Conservation (phyloP, 345 rosid genomes). For the Kernera saxatilis region DNA sequence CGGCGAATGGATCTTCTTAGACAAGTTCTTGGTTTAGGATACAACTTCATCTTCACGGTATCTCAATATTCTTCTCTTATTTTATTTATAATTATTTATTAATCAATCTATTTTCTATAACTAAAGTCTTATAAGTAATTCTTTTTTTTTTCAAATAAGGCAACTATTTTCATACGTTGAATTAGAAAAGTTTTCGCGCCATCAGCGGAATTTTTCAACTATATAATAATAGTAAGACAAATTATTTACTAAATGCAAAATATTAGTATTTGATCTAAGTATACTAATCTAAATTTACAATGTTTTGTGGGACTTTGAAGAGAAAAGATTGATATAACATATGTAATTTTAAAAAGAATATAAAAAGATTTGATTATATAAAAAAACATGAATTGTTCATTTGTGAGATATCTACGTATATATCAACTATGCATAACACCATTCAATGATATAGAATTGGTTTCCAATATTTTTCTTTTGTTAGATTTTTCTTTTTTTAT, state of each 20-base stretch:
- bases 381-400: not conserved
- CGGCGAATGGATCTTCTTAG: conserved; percentile 46
- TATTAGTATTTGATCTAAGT: not conserved
- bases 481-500: not conserved
- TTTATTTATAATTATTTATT: not conserved
- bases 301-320: not conserved
- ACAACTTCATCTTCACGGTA: conserved; percentile 69
- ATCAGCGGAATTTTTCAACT: not conserved
- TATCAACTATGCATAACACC: not conserved
- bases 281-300: not conserved
- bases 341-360: not conserved
- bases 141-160: no score
- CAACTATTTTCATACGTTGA: not conserved
- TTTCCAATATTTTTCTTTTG: not conserved
- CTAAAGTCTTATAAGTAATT: not conserved
- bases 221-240: not conserved
- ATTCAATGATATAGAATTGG: not conserved
- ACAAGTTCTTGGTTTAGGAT: conserved; percentile 49
- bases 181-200: not conserved
- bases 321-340: not conserved
- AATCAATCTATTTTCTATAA: not conserved
- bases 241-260: not conserved
- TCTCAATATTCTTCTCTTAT: not conserved
- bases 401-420: not conserved
- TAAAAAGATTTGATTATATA: not conserved